Evolutionary conservation across 352 stramenopile species (phyloP).

Genomic region (Globisporangium emineosum): DNA sequence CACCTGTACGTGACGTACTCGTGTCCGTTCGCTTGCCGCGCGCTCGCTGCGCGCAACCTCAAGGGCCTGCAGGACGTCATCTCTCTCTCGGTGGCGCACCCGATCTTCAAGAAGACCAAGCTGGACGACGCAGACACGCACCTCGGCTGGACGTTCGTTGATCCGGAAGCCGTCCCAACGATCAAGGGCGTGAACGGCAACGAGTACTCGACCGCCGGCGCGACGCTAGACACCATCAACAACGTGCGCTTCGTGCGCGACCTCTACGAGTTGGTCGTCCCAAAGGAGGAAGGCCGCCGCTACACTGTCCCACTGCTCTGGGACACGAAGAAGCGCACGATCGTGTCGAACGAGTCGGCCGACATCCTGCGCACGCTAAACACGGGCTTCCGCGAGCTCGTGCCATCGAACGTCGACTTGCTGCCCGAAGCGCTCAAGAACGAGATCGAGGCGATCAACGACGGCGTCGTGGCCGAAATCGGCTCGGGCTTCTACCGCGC

Average conservation of each 20-base stretch:
- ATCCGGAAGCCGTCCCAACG: conserved; percentile 6
- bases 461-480: conserved; percentile 53
- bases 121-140: conserved; percentile 37
- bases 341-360: conserved; percentile 79
- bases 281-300: conserved; percentile 6
- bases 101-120: conserved; percentile 41
- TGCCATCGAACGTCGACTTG: conserved; percentile 34
- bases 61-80: conserved; percentile 92
- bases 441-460: conserved; percentile 61
- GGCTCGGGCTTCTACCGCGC: conserved; percentile 47
- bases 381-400: conserved; percentile 36
- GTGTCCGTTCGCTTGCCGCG: conserved; percentile 78
- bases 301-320: conserved; percentile 70
- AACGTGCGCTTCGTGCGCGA: conserved; percentile 25
- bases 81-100: conserved; percentile 78
- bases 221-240: conserved; percentile 25
- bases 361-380: conserved; percentile 70
- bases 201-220: conserved; percentile 22
- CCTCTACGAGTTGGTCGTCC: conserved; percentile 34
- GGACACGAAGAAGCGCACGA: conserved; percentile 57
- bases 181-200: conserved; percentile 14
- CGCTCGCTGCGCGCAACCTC: conserved; percentile 73
- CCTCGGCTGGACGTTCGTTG: conserved; percentile 36
- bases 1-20: conserved; percentile 92
- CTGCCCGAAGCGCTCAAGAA: conserved; percentile 41